A percentile compares a stretch with the other conserved stretches of the same genome.
Evolutionary conservation across 148 eudicot species (phyloP).

Genomic region (Nyssa sinensis): DNA sequence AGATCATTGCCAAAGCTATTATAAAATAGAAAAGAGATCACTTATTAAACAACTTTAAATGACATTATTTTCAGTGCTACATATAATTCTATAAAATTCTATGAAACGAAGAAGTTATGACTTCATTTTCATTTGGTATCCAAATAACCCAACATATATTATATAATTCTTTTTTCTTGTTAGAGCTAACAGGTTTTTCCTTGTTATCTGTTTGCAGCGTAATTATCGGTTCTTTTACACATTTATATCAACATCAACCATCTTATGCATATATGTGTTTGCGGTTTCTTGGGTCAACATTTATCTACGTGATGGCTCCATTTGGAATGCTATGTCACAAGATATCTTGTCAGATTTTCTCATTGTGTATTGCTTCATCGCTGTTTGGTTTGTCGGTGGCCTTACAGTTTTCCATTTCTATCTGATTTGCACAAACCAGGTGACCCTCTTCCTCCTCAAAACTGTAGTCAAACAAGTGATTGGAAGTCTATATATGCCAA

Average conservation of each 20-base stretch:
- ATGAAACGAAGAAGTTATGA: not conserved
- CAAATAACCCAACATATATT: not conserved
- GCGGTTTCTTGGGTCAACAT: conserved; percentile 67
- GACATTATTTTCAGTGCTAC: not conserved
- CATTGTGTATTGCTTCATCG: conserved; percentile 75
- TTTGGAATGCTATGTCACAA: conserved; percentile 54
- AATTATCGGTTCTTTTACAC: conserved; percentile 82
- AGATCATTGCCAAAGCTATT: not conserved
- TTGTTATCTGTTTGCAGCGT: conserved; percentile 58
- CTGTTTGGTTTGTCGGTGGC: conserved; percentile 94
- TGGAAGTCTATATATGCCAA: not conserved
- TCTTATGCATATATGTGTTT: conserved; percentile 79
- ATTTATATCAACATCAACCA: conserved; percentile 73
- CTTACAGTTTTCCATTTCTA: conserved; percentile 76
- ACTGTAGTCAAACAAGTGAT: not conserved
- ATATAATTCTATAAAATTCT: not conserved
- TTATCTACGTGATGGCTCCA: conserved; percentile 26
- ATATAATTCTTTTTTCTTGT: not conserved
- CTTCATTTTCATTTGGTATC: not conserved
- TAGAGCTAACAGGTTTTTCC: not conserved
- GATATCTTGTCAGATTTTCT: conserved; percentile 63
- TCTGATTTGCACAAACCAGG: conserved; percentile 88
- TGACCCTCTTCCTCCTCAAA: conserved; percentile 21
- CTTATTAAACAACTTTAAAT: not conserved
- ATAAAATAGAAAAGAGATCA: not conserved